These are phyloP conservation scores for Colletotrichum somersetense DNA, from an alignment of 2,329 filamentous ascomycete species.

Conservation along the genomic window DNA sequence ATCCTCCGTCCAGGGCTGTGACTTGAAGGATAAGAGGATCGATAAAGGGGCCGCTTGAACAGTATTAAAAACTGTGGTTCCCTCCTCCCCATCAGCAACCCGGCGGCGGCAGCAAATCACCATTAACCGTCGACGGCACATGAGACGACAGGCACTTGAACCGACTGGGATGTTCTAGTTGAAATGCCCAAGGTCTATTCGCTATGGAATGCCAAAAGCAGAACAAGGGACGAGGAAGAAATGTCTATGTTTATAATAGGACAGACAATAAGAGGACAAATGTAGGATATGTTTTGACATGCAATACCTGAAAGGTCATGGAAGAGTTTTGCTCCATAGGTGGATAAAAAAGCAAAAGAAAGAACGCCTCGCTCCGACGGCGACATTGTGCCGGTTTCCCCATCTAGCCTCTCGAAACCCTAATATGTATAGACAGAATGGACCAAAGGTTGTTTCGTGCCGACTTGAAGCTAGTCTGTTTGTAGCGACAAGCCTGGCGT, in stretches of 20 bases:
- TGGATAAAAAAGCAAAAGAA: constrained; percentile 1
- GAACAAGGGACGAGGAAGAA: constrained; percentile 5
- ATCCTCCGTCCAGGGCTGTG: too few relatives aligned
- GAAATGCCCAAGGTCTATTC: neutral
- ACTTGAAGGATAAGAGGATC: too few relatives aligned
- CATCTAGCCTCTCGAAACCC: constrained; percentile 11
- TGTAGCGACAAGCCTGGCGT: constrained; percentile 16
- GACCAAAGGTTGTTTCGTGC: neutral
- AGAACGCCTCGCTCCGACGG: constrained; percentile 32
- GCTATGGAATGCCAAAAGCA: neutral
- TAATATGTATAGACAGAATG: constrained; percentile 14
- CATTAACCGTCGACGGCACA: neutral
- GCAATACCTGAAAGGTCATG: neutral
- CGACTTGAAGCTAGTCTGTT: neutral
- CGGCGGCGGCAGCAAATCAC: neutral
- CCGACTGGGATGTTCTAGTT: neutral
- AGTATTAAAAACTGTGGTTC: too few relatives aligned
- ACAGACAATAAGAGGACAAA: constrained; percentile 1
- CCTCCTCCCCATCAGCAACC: too few relatives aligned
- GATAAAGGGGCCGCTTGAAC: too few relatives aligned
- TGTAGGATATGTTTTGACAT: neutral
- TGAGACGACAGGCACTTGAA: neutral
- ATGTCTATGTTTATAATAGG: neutral
- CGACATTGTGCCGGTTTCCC: constrained; percentile 9
- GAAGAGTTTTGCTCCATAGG: neutral